Conservation (phyloP, 805 yeast species). For the Candida quercuum region DNA sequence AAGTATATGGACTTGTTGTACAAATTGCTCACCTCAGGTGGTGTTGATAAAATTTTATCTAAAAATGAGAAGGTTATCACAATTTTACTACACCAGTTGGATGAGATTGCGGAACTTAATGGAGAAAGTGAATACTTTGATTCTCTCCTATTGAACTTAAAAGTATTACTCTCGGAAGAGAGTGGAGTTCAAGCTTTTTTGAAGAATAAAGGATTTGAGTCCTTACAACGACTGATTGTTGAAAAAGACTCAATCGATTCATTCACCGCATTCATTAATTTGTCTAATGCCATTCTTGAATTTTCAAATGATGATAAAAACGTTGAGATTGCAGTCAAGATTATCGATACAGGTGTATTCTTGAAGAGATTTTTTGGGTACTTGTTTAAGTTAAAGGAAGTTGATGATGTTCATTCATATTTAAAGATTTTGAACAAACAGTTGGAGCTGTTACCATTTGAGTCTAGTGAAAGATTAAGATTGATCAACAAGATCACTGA, state of each 20-base stretch:
- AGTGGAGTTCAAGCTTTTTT: slow-evolving; percentile 10
- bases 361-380: slow-evolving; percentile 12
- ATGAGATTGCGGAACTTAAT: background rate
- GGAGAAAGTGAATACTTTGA: slow-evolving; percentile 11
- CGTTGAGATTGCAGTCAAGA: slow-evolving; percentile 7
- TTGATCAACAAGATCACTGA: slow-evolving; percentile 14
- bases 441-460: slow-evolving; percentile 16
- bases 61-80: slow-evolving; percentile 1
- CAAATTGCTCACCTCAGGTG: background rate
- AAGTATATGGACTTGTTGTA: background rate
- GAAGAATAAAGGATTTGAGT: slow-evolving; percentile 17
- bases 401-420: slow-evolving; percentile 3
- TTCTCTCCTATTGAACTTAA: slow-evolving; percentile 7
- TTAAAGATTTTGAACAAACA: slow-evolving; percentile 10
- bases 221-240: slow-evolving; percentile 8
- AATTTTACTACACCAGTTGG: slow-evolving; percentile 2
- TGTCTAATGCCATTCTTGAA: slow-evolving; percentile 10
- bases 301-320: slow-evolving; percentile 8
- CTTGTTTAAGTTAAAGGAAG: slow-evolving; percentile 4
- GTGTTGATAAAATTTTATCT: background rate
- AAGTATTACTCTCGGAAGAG: background rate
- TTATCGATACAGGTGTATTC: slow-evolving; percentile 10
- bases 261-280: slow-evolving; percentile 8
- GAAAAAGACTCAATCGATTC: slow-evolving; percentile 7
- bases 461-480: slow-evolving; percentile 19